A percentile compares a stretch with the other conserved stretches of the same genome.
phyloP scores from a whole-genome alignment of 371 early-diverging fungal genomes.

The Mortierella sp. region DNA sequence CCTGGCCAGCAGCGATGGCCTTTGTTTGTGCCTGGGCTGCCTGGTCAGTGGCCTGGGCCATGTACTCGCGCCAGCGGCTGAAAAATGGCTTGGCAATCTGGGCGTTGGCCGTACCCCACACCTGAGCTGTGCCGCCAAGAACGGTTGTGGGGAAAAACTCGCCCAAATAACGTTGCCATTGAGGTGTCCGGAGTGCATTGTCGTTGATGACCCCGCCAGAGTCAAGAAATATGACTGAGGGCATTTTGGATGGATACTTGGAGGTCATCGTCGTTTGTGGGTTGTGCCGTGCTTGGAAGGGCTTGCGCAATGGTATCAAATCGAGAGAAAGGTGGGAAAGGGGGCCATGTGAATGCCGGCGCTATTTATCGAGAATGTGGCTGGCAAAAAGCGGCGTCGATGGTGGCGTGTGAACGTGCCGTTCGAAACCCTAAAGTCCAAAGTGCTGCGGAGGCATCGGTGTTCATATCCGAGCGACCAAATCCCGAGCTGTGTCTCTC shows the following conservation, averaged over 20 bases:
- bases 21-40: conserved; percentile 15
- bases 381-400: too few species aligned
- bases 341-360: conserved; percentile 4
- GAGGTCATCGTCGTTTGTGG: conserved; percentile 11
- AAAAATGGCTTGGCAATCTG: conserved; percentile 27
- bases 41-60: conserved; percentile 24
- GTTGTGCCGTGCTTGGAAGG: too few species aligned
- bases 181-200: conserved; percentile 29
- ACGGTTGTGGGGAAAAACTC: conserved; percentile 34
- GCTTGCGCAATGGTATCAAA: too few species aligned
- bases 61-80: conserved; percentile 31
- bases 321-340: conserved; percentile 1
- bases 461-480: neutral
- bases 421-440: too few species aligned
- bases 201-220: conserved; percentile 50
- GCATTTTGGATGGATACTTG: conserved; percentile 39
- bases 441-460: neutral
- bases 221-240: conserved; percentile 38
- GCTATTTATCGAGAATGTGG: neutral
- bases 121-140: conserved; percentile 24
- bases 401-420: too few species aligned
- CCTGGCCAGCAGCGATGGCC: neutral
- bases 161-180: conserved; percentile 39
- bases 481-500: too few species aligned
- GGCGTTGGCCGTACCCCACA: conserved; percentile 32